Conservation (phyloP, 169 alveolate species). For the Eimeria necatrix region DNA sequence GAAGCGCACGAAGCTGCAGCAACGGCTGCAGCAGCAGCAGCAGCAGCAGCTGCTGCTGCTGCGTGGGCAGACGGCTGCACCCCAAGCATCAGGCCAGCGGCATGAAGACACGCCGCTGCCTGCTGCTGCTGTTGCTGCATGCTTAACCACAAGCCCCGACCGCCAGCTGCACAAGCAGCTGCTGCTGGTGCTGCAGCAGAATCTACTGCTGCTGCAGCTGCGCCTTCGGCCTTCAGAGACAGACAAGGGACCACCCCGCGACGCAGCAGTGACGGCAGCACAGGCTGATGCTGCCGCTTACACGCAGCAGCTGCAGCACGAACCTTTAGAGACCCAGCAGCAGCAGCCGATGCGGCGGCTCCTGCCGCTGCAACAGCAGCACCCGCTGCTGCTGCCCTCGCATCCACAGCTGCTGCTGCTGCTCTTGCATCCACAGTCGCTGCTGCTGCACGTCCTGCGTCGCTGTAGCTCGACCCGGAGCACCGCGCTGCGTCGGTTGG, state of each 20-base stretch:
- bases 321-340: slow-evolving; percentile 53
- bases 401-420: background rate
- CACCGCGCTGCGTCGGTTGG: slow-evolving; percentile 28
- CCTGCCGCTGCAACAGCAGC: slow-evolving; percentile 58
- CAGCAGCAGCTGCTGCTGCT: slow-evolving; percentile 68
- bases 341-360: slow-evolving; percentile 44
- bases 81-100: slow-evolving; percentile 57
- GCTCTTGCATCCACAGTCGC: slow-evolving; percentile 5
- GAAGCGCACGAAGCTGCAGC: slow-evolving; percentile 70
- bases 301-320: slow-evolving; percentile 56
- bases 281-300: slow-evolving; percentile 50
- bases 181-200: slow-evolving; percentile 37
- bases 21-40: slow-evolving; percentile 72
- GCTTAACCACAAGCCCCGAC: slow-evolving; percentile 58
- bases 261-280: slow-evolving; percentile 51
- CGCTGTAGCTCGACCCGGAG: background rate
- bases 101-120: slow-evolving; percentile 56
- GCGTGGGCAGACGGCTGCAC: slow-evolving; percentile 66
- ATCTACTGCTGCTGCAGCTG: slow-evolving; percentile 18
- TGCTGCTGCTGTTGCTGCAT: slow-evolving; percentile 70
- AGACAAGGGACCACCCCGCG: background rate
- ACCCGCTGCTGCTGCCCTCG: slow-evolving; percentile 47
- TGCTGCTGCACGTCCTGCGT: slow-evolving; percentile 29
- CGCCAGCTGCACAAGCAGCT: slow-evolving; percentile 33
- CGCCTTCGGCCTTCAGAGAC: slow-evolving; percentile 1